A percentile compares a stretch with the other conserved stretches of the same genome.
These are phyloP conservation scores for Aspergillus aculeatus DNA, from an alignment of 2,329 filamentous ascomycete species.

Conservation along the genomic window DNA sequence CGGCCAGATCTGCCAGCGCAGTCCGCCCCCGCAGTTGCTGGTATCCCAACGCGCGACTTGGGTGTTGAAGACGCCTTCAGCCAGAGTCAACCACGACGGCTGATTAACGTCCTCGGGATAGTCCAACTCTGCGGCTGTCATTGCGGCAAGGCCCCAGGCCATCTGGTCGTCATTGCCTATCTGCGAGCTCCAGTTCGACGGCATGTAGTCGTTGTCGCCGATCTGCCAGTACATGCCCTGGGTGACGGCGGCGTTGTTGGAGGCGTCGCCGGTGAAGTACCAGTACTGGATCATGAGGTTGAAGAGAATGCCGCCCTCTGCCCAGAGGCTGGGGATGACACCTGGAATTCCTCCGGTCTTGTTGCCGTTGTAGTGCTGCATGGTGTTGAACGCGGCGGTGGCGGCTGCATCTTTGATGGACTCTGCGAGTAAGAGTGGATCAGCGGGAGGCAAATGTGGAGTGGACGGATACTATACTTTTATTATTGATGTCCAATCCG, in stretches of 20 bases:
- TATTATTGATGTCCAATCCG: constrained; percentile 1
- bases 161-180: constrained; percentile 57
- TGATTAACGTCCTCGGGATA: constrained; percentile 67
- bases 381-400: constrained; percentile 43
- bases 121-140: constrained; percentile 71
- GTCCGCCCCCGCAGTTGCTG: constrained; percentile 64
- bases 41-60: constrained; percentile 69
- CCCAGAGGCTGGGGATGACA: constrained; percentile 53
- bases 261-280: constrained; percentile 71
- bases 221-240: constrained; percentile 70
- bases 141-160: constrained; percentile 76
- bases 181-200: constrained; percentile 48
- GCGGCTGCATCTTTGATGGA: constrained; percentile 45
- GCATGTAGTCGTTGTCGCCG: constrained; percentile 73
- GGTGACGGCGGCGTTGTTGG: constrained; percentile 67
- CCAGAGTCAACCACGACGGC: constrained; percentile 71
- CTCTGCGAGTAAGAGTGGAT: too few relatives aligned
- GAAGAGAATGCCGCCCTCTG: constrained; percentile 69
- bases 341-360: constrained; percentile 47
- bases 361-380: constrained; percentile 51
- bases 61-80: constrained; percentile 73
- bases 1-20: constrained; percentile 39
- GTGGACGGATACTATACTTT: too few relatives aligned
- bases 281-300: constrained; percentile 72
- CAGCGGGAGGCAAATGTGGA: too few relatives aligned